Evolutionary conservation across 2,329 filamentous ascomycete species (phyloP), one percentile per base, ranked within the genome.

Genomic region (Diaporthe sp.): DNA sequence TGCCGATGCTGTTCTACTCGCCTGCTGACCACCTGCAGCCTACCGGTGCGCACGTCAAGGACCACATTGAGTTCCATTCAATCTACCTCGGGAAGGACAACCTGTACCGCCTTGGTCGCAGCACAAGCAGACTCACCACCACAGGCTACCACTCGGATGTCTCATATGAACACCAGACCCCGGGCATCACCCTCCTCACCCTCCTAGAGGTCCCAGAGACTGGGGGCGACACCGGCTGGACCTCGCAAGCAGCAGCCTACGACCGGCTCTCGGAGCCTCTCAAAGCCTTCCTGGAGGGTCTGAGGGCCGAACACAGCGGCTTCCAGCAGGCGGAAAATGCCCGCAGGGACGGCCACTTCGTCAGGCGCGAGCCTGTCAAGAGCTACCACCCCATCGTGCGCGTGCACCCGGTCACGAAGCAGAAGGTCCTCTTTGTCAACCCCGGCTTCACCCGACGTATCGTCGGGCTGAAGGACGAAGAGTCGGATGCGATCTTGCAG

Each of bases 381-480:
- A 90, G 87, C 6, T 87, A 92, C 60, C 93, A 95, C 80, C 93
- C 93, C 0, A 83, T 94, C 72, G 90, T 94, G 0, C 86, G 92
- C 31, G 92, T 92, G 1, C 93, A 94, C 80, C 93, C 93, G 1
- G 83, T 78, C 9, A 82, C 80, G 2, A 80, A 80, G 0, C 79
- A 82, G 61, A 82, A 81, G 31, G 79, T 80, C 0, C 74, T 82
- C 2, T 82, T 81, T 68, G 72, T 81, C 71, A 88, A 79, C 61
- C 75, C 76, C 1, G 78, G 75, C 2, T 78, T 74, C 57, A 82
- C 80, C 31, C 82, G 81, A 78, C 78, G 80, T 28, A 93, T 94
- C 63, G 85, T 93, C 1, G 91, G 91, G 5, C 90, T 89, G 81
- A 93, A 93, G 84, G 89, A 91, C 73, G 92, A 94, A 80, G 92